These are phyloP conservation scores for Tylopilus intermedius DNA, from an alignment of 768 basidiomycete species.

Conservation along the genomic window DNA sequence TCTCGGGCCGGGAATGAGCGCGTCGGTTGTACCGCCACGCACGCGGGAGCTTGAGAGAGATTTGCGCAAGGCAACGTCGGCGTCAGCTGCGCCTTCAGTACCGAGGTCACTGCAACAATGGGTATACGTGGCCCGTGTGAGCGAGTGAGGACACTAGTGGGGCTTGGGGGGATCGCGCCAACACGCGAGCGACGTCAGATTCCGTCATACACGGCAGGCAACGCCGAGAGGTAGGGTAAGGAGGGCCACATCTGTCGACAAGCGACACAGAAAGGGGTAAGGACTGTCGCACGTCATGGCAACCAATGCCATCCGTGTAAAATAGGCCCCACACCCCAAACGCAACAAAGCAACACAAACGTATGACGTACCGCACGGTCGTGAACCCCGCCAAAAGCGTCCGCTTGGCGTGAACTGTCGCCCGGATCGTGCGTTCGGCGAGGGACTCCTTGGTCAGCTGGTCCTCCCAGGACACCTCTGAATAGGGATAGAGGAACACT, in stretches of 20 bases:
- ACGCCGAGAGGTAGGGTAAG: background rate
- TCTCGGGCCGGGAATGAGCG: background rate
- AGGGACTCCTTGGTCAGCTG: background rate
- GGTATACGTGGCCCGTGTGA: background rate
- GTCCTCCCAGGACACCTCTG: background rate
- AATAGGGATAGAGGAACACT: background rate
- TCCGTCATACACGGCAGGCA: background rate
- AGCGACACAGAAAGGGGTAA: background rate
- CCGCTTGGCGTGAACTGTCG: background rate
- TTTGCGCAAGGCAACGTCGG: background rate
- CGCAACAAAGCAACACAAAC: background rate
- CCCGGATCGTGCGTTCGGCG: background rate
- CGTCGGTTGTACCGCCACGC: background rate
- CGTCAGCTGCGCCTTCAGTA: background rate
- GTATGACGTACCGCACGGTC: background rate
- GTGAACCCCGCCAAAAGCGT: background rate
- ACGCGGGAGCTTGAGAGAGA: background rate
- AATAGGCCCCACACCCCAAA: background rate
- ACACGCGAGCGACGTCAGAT: background rate
- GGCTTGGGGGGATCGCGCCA: background rate
- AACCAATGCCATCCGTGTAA: background rate
- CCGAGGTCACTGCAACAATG: background rate
- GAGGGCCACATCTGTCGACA: background rate
- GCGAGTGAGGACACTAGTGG: background rate
- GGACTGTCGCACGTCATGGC: background rate